Base-by-base conservation (phyloP, 208 protist genomes). In the Trypanosoma grayi region DNA sequence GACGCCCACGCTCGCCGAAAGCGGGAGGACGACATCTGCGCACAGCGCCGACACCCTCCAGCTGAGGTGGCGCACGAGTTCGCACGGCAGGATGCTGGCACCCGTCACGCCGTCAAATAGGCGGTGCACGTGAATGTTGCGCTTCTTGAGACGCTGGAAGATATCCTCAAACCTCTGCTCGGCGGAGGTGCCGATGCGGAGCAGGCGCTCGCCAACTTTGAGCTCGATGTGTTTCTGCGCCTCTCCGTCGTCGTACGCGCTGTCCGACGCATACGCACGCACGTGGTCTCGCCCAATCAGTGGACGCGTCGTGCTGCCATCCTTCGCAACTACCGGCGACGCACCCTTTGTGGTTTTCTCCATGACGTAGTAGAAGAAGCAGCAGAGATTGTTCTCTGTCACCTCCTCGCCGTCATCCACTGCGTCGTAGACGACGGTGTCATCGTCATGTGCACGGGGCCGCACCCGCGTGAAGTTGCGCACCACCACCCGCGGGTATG, bases 61-160 rank as follows among this genome's bases (percentile, higher is more conserved):
- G 41, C 52, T 64, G 8, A 73, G 52, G 40, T 67, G 60, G 6
- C 57, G 41, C 37, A 73, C 60, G 0, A 67, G 36, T 63, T 90
- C 79, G 44, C 77, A 86, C 0, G 83, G 83, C 43, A 86, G 65
- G 22, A 90, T 71, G 11, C 79, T 73, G 2, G 77, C 79, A 4
- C 79, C 83, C 16, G 68, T 81, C 0, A 56, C 61, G 8, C 68
- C 11, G 65, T 90, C 83, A 52, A 86, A 51, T n/a, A 75, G 11
- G 43, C 54, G 60, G 14, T 59, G 41, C 6, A 70, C 57, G 11
- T 60, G 67, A n/a, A 73, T 25, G 33, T 64, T 70, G 18, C 66
- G 48, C 24, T 16, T 40, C 13, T n/a, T 24, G 11, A 78, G 48
- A 4, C 64, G 72, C 28, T 73, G 18, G 37, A 74, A 52, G 20